Evolutionary conservation across 2,329 filamentous ascomycete genomes (phyloP).

Genomic region (Ophiosphaerella herpotricha): DNA sequence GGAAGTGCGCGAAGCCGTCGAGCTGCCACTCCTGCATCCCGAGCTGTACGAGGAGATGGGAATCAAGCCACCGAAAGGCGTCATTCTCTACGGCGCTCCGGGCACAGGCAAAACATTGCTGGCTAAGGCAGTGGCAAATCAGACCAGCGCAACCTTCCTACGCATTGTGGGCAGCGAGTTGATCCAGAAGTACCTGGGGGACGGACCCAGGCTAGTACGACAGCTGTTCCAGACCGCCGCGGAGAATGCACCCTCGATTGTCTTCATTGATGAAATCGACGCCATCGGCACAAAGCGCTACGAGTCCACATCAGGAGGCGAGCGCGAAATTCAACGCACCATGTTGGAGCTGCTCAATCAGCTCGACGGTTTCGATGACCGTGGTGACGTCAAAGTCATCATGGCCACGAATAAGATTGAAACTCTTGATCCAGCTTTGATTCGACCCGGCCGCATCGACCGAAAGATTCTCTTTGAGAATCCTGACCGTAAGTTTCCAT

Average conservation of each 20-base stretch:
- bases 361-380: conserved; percentile 97
- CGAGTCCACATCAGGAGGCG: conserved; percentile 94
- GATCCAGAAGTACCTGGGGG: conserved; percentile 98
- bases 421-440: conserved; percentile 91
- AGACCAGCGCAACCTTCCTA: conserved; percentile 97
- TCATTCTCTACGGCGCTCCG: conserved; percentile 96
- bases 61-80: conserved; percentile 99
- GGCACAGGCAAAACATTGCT: conserved; percentile 96
- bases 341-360: conserved; percentile 99
- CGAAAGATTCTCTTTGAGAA: conserved; percentile 88
- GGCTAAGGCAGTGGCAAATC: conserved; percentile 96
- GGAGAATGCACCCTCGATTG: conserved; percentile 94
- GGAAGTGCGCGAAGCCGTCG: conserved; percentile 95
- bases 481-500: conserved; percentile 62
- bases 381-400: conserved; percentile 98
- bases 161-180: conserved; percentile 96
- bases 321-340: conserved; percentile 95
- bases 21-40: conserved; percentile 90
- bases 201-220: conserved; percentile 90
- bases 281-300: conserved; percentile 99
- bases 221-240: conserved; percentile 96
- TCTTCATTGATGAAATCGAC: conserved; percentile 99
- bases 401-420: conserved; percentile 99
- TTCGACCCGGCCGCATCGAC: conserved; percentile 96
- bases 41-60: conserved; percentile 99